Percentiles rank a stretch among this genome's conserved stretches.
These are phyloP conservation scores for Diaporthe sp. DNA, from an alignment of 2,329 filamentous ascomycete species.

Conservation along the genomic window DNA sequence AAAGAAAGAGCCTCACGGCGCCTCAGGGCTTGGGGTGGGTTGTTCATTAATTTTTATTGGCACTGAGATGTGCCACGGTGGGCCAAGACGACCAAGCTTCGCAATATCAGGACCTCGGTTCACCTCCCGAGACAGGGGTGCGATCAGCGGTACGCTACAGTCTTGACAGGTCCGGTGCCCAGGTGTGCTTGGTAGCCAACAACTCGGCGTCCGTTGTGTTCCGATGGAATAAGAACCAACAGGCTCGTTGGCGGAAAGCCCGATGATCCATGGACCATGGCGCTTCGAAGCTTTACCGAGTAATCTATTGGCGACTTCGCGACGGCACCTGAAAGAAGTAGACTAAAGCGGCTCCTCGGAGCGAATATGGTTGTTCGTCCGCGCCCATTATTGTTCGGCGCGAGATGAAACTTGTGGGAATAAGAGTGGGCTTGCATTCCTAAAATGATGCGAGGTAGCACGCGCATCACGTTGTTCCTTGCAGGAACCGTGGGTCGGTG, in stretches of 20 bases:
- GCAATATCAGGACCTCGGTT: conserved; percentile 15
- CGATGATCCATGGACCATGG: neutral
- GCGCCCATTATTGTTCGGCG: neutral
- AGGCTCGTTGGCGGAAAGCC: neutral
- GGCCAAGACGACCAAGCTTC: conserved; percentile 9
- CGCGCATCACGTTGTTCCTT: conserved; percentile 5
- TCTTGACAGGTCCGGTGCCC: neutral
- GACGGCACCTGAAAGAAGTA: neutral
- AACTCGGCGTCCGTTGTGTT: neutral
- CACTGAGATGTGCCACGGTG: neutral
- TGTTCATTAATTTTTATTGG: neutral
- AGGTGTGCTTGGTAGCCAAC: neutral
- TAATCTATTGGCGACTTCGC: conserved; percentile 20
- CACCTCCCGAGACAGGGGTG: neutral
- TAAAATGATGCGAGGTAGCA: conserved; percentile 3
- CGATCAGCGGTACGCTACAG: neutral
- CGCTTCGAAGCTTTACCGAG: neutral
- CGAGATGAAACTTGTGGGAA: conserved; percentile 18
- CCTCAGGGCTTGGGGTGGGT: neutral
- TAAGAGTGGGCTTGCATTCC: conserved; percentile 1
- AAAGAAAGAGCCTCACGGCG: neutral
- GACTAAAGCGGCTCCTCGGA: neutral
- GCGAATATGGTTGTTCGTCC: neutral
- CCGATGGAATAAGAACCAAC: neutral
- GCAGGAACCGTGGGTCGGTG: neutral